These are phyloP conservation scores for Serendipita indica DNA, from an alignment of 768 basidiomycete genomes.

Conservation along the genomic window DNA sequence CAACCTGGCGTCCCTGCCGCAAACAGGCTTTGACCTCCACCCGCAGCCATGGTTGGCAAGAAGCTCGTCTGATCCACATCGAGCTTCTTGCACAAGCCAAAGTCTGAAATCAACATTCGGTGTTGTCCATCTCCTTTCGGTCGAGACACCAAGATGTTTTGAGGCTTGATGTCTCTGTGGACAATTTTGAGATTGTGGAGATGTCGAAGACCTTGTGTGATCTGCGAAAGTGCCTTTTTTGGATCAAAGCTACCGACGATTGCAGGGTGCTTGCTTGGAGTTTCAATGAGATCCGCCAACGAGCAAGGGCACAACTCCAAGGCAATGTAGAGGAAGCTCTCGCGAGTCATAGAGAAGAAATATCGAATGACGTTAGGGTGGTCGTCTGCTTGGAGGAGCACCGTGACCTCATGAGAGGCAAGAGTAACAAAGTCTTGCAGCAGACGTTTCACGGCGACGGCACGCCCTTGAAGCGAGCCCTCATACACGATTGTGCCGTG, in stretches of 20 bases:
- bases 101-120: conserved; percentile 90
- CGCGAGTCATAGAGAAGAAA: conserved; percentile 89
- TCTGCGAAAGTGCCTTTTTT: conserved; percentile 74
- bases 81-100: conserved; percentile 90
- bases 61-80: conserved; percentile 96
- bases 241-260: conserved; percentile 67
- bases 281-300: conserved; percentile 74
- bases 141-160: conserved; percentile 82
- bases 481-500: conserved; percentile 93
- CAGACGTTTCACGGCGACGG: conserved; percentile 96
- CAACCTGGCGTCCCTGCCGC: conserved; percentile 92
- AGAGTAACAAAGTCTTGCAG: conserved; percentile 92
- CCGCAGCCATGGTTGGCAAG: conserved; percentile 50
- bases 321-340: conserved; percentile 93
- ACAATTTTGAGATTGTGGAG: conserved; percentile 88
- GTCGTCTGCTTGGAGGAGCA: conserved; percentile 93
- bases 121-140: conserved; percentile 42
- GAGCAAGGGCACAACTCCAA: conserved; percentile 89
- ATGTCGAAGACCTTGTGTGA: conserved; percentile 76
- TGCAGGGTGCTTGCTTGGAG: conserved; percentile 51
- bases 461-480: conserved; percentile 90
- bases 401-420: conserved; percentile 81
- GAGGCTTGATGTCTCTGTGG: conserved; percentile 98
- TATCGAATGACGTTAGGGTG: conserved; percentile 98
- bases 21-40: conserved; percentile 50